phyloP scores from a whole-genome alignment of 2,329 filamentous ascomycete species.

The Phyllosticta paracitricarpa region DNA sequence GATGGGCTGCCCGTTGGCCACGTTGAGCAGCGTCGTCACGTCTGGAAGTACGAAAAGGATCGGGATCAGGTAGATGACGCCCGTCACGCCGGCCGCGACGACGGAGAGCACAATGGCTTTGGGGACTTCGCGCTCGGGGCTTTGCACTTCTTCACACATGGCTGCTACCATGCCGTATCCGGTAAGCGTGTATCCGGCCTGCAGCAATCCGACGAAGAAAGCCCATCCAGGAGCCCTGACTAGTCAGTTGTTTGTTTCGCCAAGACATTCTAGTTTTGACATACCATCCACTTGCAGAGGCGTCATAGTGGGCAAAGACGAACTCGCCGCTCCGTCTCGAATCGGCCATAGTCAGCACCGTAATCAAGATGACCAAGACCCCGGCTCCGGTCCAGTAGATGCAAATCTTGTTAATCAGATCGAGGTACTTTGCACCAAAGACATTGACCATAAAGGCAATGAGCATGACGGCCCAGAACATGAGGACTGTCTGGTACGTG shows the following conservation, averaged over 20 bases:
- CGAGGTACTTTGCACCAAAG: conserved; percentile 52
- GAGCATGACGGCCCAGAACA: conserved; percentile 62
- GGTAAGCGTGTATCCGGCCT: conserved; percentile 52
- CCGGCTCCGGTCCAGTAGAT: conserved; percentile 61
- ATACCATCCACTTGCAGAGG: conserved; percentile 52
- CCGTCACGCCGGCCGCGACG: conserved; percentile 55
- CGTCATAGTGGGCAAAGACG: conserved; percentile 60
- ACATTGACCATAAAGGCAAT: conserved; percentile 56
- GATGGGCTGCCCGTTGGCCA: conserved; percentile 66
- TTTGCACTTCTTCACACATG: conserved; percentile 65
- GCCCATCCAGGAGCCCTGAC: conserved; percentile 55
- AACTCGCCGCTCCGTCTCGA: conserved; percentile 49
- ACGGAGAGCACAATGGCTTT: conserved; percentile 63
- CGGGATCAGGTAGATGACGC: conserved; percentile 59
- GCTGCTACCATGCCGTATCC: conserved; percentile 62
- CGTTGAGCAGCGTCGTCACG: conserved; percentile 51
- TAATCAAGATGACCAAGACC: conserved; percentile 59
- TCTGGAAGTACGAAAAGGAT: conserved; percentile 68
- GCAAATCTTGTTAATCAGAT: conserved; percentile 62
- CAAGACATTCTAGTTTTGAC: conserved; percentile 11
- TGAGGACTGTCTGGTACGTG: conserved; percentile 58
- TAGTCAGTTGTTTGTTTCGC: conserved; percentile 3
- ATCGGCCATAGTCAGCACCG: conserved; percentile 51
- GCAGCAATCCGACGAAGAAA: conserved; percentile 61
- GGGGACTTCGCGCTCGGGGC: conserved; percentile 58